Evolutionary conservation across 169 alveolate species (phyloP), one percentile per base, ranked within the genome.

Genomic region (Eimeria tenella): DNA sequence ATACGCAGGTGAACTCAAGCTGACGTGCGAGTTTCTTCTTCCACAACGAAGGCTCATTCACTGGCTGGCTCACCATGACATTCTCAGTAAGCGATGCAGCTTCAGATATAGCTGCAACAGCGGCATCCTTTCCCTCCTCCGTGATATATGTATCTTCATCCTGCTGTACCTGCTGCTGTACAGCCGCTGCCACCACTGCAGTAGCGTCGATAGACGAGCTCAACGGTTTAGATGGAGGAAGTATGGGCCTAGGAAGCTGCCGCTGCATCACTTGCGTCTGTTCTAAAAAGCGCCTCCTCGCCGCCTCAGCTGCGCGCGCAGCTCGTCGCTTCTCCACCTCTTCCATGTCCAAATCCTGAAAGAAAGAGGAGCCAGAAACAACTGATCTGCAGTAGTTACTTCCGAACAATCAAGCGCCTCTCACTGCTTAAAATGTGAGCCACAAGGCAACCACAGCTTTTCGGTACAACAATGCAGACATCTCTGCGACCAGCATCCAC

Each of bases 261-360:
- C 8, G 79, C 53, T 84, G 91, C 79, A 84, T 84, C 91, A 84
- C 91, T 84, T 84, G 91, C 10, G 91, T 84, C 19, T 84, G 91
- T 15, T 84, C 91, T 55, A 84, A 13, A 49, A 84, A 84, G 8
- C 91, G 91, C 75, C 75, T n/a, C 52, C 81, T 75, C 81, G 42
- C 91, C 55, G 79, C 79, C 79, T 84, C 91, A 9, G 91, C 91
- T 56, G 91, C 91, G 53, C 91, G 91, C 70, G 58, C 79, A 21
- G 79, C 91, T n/a, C 91, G 77, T 17, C 91, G 91, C 63, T 49
- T 84, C 53, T 84, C 91, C 50, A 84, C 91, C 63, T 84, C 91
- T n/a, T 84, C 91, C 91, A 84, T 84, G 81, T 84, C 91, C 65
- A 84, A 56, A 62, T 84, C 91, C 91, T 84, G 63, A 42, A 84